phyloP scores from a whole-genome alignment of 73 alveolate genomes.

The Paramecium biaurelia region DNA sequence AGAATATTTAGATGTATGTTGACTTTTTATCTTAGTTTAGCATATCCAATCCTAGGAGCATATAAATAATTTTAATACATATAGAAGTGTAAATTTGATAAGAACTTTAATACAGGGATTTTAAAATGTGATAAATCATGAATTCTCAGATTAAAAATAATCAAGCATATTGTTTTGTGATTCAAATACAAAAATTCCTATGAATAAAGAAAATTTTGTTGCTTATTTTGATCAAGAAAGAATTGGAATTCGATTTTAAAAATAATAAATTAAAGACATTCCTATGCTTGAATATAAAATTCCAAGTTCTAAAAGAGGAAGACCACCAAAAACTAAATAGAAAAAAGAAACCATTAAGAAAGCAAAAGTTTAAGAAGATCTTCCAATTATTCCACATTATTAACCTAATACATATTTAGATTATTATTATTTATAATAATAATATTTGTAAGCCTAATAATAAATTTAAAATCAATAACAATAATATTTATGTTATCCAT shows the following conservation, averaged over 20 bases:
- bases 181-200: conserved; percentile 22
- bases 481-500: background rate
- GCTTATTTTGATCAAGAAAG: conserved; percentile 47
- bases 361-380: background rate
- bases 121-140: background rate
- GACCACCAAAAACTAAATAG: background rate
- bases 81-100: conserved; percentile 3
- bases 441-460: background rate
- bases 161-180: conserved; percentile 31
- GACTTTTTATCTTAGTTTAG: background rate
- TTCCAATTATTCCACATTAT: background rate
- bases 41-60: conserved; percentile 39
- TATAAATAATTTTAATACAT: background rate
- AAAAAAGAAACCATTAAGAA: background rate
- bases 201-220: conserved; percentile 43
- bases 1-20: conserved; percentile 35
- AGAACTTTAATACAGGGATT: background rate
- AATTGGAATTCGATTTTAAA: conserved; percentile 37
- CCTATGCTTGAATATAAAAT: background rate
- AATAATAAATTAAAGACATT: background rate
- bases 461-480: background rate
- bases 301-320: conserved; percentile 29
- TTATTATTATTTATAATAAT: background rate
- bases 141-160: conserved; percentile 32
- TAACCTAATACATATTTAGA: background rate